phyloP scores from a whole-genome alignment of 1,139 yeast genomes.

The Pichia sp. region DNA sequence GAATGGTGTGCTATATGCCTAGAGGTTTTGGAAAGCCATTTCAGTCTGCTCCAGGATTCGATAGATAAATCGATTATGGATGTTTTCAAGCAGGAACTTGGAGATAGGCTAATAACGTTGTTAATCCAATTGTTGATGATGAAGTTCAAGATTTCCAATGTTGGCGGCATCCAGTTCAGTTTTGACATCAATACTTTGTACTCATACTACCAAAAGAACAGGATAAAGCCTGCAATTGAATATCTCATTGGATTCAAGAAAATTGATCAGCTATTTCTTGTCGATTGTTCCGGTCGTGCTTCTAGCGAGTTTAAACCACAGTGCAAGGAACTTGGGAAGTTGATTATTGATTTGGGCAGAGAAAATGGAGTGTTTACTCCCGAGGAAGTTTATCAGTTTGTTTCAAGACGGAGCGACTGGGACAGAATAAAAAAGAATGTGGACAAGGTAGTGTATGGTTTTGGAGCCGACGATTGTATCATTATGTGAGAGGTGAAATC shows the following conservation, averaged over 20 bases:
- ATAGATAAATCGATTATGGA: conserved; percentile 87
- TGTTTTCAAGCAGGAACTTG: conserved; percentile 91
- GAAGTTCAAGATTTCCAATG: conserved; percentile 63
- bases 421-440: conserved; percentile 66
- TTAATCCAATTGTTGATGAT: conserved; percentile 70
- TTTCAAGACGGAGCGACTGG: conserved; percentile 89
- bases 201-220: conserved; percentile 58
- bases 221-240: conserved; percentile 67
- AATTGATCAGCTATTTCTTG: conserved; percentile 75
- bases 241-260: conserved; percentile 78
- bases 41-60: conserved; percentile 69
- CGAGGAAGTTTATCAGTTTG: conserved; percentile 90
- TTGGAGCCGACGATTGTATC: conserved; percentile 65
- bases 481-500: conserved; percentile 26
- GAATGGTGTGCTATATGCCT: conserved; percentile 63
- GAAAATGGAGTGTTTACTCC: conserved; percentile 88
- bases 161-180: conserved; percentile 77
- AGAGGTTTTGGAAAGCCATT: conserved; percentile 63
- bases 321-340: conserved; percentile 78
- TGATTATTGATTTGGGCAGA: conserved; percentile 77
- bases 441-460: conserved; percentile 92
- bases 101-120: conserved; percentile 75
- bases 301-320: conserved; percentile 46
- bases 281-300: conserved; percentile 39
- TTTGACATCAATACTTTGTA: conserved; percentile 73